Base-by-base conservation (phyloP, 306 rosid genomes). In the Hippophae tibetana region DNA sequence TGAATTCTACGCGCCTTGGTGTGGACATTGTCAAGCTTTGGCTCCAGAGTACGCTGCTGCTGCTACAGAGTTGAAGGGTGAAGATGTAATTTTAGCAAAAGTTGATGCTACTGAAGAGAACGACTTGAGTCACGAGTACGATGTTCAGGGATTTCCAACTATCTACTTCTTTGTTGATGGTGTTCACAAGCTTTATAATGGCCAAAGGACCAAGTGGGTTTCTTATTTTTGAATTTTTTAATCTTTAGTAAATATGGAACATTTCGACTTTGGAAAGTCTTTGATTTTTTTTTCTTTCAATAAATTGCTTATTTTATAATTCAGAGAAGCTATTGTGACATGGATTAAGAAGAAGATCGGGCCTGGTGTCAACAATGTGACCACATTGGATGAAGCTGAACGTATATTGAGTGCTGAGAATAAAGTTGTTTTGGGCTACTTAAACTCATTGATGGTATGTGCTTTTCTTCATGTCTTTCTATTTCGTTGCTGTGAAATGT, bases 1-100 rank as follows among this genome's bases (percentile, higher is more conserved):
- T 7, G 97, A 93, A 68, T 93, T 93, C 78, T 93, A 93, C 60
- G 99, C 99, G 11, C 94, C 99, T 4, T 93, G 99, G 99, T 93
- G 99, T 54, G 99, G 97, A 7, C 99, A 93, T 72, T 88, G 99
- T 68, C 94, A 93, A 72, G 95, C 99, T 5, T 52, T 93, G 71
- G 89, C 95, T 5, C 99, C 99, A 0, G 99, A 88, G 64, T 93
- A 84, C 56, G 90, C 95, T 1, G 81, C 97, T 0, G 97, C 99
- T 1, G 97, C 99, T 1, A 86, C 97, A 1, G 99, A 82, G 62
- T 78, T 93, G 67, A 86, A 86, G 80, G 78, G 69, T 9, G 80
- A 86, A 42, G 66, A 79, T 49, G 95, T 93, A 13, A 61, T 76
- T 58, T 63, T 93, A 77, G 97, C 97, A 0, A 93, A 88, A 69